Evolutionary conservation across 202 grass and related monocot genomes (phyloP).

Genomic region (Saccharum hybrid): DNA sequence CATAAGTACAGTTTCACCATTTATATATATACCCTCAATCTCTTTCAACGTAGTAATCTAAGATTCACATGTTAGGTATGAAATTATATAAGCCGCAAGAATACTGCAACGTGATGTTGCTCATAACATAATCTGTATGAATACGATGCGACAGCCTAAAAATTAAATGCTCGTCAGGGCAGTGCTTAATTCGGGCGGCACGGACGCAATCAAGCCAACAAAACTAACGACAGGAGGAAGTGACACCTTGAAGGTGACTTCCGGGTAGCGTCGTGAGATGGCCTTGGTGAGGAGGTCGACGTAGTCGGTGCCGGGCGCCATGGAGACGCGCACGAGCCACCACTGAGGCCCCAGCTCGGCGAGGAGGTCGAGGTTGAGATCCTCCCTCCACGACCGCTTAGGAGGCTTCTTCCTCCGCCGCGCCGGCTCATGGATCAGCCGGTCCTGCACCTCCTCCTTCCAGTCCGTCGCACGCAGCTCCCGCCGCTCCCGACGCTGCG

Average conservation of each 20-base stretch:
- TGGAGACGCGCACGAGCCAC: constrained; percentile 86
- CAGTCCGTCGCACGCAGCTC: constrained; percentile 71
- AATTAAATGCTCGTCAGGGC: constrained; percentile 12
- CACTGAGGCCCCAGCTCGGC: constrained; percentile 76
- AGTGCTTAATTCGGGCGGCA: not conserved
- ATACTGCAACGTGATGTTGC: not conserved
- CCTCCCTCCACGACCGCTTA: constrained; percentile 54
- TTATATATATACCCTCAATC: not conserved
- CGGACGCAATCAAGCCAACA: not conserved
- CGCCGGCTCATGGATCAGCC: constrained; percentile 62
- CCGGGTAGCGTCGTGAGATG: constrained; percentile 51
- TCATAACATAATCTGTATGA: not conserved
- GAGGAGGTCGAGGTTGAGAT: constrained; percentile 71
- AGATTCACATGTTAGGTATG: not conserved
- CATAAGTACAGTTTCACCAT: not conserved
- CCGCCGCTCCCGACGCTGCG: constrained; percentile 61
- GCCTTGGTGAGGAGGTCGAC: constrained; percentile 61
- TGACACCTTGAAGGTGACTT: constrained; percentile 70
- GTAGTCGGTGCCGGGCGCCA: constrained; percentile 65
- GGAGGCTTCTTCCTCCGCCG: constrained; percentile 55
- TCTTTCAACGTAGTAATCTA: not conserved
- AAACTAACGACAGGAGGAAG: not conserved
- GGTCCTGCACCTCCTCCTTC: constrained; percentile 87
- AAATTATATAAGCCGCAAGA: not conserved
- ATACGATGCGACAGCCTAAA: not conserved